phyloP scores from a whole-genome alignment of 129 eudicot species.

The Ambrosia artemisiifolia region DNA sequence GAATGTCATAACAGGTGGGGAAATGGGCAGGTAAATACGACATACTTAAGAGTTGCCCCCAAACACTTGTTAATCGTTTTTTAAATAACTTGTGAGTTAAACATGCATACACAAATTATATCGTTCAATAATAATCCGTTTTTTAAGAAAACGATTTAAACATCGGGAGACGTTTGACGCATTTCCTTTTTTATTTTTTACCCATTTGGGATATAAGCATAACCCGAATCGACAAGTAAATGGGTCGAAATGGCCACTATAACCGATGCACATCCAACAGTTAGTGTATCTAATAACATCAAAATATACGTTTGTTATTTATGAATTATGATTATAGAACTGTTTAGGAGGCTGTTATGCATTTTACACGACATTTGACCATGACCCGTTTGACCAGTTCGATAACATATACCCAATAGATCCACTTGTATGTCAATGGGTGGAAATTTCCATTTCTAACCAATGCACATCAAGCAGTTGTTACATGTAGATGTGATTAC shows the following conservation, averaged over 20 bases:
- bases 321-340: not conserved
- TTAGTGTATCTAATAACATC: not conserved
- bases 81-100: not conserved
- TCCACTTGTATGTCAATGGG: not conserved
- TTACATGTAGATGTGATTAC: conserved; percentile 35
- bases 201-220: not conserved
- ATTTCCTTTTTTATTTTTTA: not conserved
- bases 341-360: not conserved
- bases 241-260: not conserved
- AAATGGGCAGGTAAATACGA: not conserved
- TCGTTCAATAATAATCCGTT: not conserved
- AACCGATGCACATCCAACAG: conserved; percentile 1
- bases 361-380: not conserved
- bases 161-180: not conserved
- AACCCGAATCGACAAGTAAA: not conserved
- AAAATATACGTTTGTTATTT: not conserved
- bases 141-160: too few species aligned
- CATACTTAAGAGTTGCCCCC: not conserved
- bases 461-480: not conserved
- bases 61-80: not conserved
- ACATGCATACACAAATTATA: not conserved
- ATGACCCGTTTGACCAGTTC: not conserved
- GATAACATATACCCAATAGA: not conserved
- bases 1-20: not conserved
- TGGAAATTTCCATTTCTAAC: not conserved